phyloP scores from a whole-genome alignment of 768 basidiomycete genomes.

The Butyriboletus loyo region DNA sequence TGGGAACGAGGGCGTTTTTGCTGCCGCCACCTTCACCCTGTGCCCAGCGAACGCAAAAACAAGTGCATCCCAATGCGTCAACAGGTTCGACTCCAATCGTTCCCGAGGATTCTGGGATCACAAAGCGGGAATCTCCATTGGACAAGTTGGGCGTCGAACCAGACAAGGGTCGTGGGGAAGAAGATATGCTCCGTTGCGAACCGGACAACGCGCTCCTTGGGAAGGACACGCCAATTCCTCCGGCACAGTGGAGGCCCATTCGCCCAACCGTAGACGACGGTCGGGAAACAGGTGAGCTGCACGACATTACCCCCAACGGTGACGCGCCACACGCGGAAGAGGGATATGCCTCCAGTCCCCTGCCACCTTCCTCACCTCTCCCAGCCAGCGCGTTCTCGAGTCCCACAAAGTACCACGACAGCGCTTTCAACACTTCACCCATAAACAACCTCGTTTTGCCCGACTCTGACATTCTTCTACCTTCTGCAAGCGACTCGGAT shows the following conservation, averaged over 20 bases:
- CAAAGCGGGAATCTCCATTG: background rate
- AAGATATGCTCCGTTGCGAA: constrained; percentile 30
- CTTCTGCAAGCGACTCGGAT: constrained; percentile 7
- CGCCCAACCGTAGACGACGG: background rate
- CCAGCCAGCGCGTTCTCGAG: constrained; percentile 48
- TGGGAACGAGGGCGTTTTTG: constrained; percentile 21
- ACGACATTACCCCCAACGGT: constrained; percentile 15
- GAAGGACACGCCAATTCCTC: constrained; percentile 39
- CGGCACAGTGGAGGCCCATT: constrained; percentile 14
- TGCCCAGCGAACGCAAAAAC: constrained; percentile 6
- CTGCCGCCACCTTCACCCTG: constrained; percentile 27
- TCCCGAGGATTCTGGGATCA: no score
- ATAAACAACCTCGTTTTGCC: constrained; percentile 4
- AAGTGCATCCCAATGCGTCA: background rate
- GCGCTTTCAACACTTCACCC: constrained; percentile 17
- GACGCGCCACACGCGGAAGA: constrained; percentile 24
- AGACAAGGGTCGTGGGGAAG: constrained; percentile 24
- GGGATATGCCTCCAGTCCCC: constrained; percentile 40
- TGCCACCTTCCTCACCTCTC: constrained; percentile 63
- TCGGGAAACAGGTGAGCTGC: background rate
- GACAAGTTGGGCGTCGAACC: constrained; percentile 8
- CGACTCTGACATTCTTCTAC: constrained; percentile 13
- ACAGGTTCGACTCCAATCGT: background rate
- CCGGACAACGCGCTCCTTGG: constrained; percentile 41
- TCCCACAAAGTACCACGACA: constrained; percentile 7